These are phyloP conservation scores for Cucurbita argyrosperma DNA, from an alignment of 306 rosid species.

Conservation along the genomic window DNA sequence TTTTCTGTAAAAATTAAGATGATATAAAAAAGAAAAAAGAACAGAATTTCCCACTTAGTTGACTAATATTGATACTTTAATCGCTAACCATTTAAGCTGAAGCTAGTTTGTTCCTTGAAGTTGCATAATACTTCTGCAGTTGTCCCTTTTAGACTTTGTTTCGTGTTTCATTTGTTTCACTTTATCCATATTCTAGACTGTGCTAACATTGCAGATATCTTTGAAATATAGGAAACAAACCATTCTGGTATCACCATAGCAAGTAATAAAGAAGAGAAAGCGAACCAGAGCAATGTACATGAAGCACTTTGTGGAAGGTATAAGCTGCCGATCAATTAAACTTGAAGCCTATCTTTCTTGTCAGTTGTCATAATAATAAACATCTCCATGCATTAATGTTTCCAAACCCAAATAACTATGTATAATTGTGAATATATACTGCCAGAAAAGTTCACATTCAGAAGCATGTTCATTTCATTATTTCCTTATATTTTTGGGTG, in stretches of 20 bases:
- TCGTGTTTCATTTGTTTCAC: not conserved
- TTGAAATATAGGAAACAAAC: not conserved
- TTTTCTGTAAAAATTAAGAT: not conserved
- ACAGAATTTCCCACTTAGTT: not conserved
- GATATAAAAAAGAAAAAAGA: not conserved
- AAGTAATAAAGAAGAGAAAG: slow-evolving; percentile 7
- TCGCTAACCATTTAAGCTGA: not conserved
- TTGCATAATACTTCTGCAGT: not conserved
- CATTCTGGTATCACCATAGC: not conserved
- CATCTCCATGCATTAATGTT: not conserved
- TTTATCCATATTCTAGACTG: not conserved
- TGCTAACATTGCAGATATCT: not conserved
- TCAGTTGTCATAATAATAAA: not conserved
- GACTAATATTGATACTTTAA: not conserved
- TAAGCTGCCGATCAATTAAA: slow-evolving; percentile 2
- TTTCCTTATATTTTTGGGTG: not conserved
- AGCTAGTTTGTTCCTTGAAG: not conserved
- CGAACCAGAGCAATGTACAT: slow-evolving; percentile 11
- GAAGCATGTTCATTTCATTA: not conserved
- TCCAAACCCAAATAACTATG: not conserved
- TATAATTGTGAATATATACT: not conserved
- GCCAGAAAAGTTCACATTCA: not conserved
- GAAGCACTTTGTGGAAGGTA: slow-evolving; percentile 32
- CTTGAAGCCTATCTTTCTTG: slow-evolving; percentile 7
- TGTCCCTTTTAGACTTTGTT: not conserved